Percentiles rank a stretch among this genome's conserved stretches.
phyloP scores from a whole-genome alignment of 2,329 filamentous ascomycete genomes.

The Xylaria sp. region DNA sequence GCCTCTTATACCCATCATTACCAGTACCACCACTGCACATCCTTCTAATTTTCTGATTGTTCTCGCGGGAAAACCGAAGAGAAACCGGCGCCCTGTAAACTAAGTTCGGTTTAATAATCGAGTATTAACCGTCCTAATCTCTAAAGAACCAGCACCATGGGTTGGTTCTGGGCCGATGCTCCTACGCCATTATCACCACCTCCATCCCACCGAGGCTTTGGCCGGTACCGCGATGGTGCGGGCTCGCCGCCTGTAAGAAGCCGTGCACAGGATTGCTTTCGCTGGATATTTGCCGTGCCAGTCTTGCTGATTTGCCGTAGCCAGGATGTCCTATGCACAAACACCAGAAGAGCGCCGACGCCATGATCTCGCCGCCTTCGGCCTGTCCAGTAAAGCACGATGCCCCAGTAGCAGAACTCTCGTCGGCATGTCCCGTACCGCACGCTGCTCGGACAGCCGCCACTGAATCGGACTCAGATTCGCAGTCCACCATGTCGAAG shows the following conservation, averaged over 20 bases:
- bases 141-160: conserved; percentile 56
- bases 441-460: conserved; percentile 50
- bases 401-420: not conserved
- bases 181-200: conserved; percentile 43
- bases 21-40: not conserved
- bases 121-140: not conserved
- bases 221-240: conserved; percentile 41
- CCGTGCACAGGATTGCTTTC: not conserved
- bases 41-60: not conserved
- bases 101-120: not conserved
- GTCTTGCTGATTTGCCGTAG: conserved; percentile 51
- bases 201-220: conserved; percentile 44
- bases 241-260: conserved; percentile 56
- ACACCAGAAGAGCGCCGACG: conserved; percentile 58
- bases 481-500: conserved; percentile 63
- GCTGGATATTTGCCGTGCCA: conserved; percentile 3
- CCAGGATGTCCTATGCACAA: conserved; percentile 69
- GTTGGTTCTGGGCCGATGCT: conserved; percentile 72
- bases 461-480: conserved; percentile 43
- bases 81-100: not conserved
- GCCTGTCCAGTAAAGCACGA: conserved; percentile 50
- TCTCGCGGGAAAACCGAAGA: not conserved
- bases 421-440: conserved; percentile 57
- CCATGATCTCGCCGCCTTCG: conserved; percentile 51
- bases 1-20: conserved; percentile 1